Base-by-base conservation (phyloP, 1,284 basidiomycete genomes). In the Ganoderma sinense region DNA sequence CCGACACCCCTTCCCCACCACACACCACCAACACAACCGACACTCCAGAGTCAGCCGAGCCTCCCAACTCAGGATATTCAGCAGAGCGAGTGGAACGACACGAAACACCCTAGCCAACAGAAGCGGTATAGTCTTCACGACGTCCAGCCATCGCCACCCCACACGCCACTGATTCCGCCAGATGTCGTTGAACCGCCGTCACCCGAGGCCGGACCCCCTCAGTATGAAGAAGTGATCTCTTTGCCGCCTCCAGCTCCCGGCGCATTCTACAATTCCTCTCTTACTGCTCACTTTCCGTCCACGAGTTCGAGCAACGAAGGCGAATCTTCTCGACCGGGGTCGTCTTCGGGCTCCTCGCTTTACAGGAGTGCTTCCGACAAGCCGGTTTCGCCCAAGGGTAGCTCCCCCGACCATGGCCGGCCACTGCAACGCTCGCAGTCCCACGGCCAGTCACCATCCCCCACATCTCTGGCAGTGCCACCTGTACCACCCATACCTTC, bases 211-310 rank as follows among this genome's bases (percentile, higher is more conserved):
- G 59, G 26, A 26, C 69, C 67, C 2, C 75, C 75, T 23, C 75
- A 71, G 51, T 76, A 76, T 58, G 70, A 71, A 26, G 72, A 74
- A 18, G 68, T 72, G 20, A 51, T 74, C 20, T 67, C 65, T 14
- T 62, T 71, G 1, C 60, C 63, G 48, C 66, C 66, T 31, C 55
- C 58, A 13, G 16, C 69, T 20, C 64, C 70, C 10, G 62, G 66
- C n/a, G 61, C 62, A n/a, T 69, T 68, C 26, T 69, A 69, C 45
- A 60, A 61, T 43, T 55, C 72, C 20, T 53, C 66, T 18, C 13
- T 71, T 23, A 41, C 61, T 2, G 53, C 68, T 13, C 66, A 66
- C 33, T 41, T 66, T 23, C 33, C 62, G 7, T 29, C 31, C 20
- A 29, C 39, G 7, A 29, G 58, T 13, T 63, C 69, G 20, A 51